Conservation (phyloP, 148 eudicot species). For the Camellia japonica region DNA sequence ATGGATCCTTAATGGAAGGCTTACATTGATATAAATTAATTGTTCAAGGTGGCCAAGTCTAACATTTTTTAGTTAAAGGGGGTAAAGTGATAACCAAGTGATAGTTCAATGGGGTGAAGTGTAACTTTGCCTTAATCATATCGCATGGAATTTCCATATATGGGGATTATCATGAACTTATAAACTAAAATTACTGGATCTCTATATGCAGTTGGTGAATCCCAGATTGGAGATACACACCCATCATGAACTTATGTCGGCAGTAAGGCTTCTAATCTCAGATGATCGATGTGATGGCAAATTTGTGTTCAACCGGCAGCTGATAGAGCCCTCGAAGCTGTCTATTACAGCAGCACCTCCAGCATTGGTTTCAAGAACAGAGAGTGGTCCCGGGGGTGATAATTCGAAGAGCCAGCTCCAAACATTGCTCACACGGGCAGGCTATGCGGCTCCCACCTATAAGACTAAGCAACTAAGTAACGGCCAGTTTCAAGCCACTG, state of each 20-base stretch:
- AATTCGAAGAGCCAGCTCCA: slow-evolving; percentile 91
- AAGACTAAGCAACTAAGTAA: slow-evolving; percentile 58
- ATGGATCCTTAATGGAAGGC: too few species aligned
- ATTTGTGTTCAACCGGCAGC: slow-evolving; percentile 68
- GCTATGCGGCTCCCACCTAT: slow-evolving; percentile 62
- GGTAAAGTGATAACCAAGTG: too few species aligned
- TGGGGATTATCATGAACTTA: background rate
- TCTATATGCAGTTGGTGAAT: slow-evolving; percentile 63
- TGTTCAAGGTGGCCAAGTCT: too few species aligned
- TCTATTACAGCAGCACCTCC: slow-evolving; percentile 33
- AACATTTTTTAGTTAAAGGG: too few species aligned
- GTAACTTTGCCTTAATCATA: too few species aligned
- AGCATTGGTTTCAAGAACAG: slow-evolving; percentile 42
- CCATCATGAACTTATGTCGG: slow-evolving; percentile 65
- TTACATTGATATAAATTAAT: too few species aligned
- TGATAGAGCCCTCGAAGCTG: slow-evolving; percentile 37
- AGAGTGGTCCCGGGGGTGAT: slow-evolving; percentile 94
- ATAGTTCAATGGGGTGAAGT: too few species aligned
- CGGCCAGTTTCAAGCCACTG: slow-evolving; percentile 68
- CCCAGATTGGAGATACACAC: slow-evolving; percentile 53
- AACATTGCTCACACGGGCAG: slow-evolving; percentile 81
- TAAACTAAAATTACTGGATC: background rate
- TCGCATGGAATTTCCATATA: too few species aligned
- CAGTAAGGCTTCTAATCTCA: slow-evolving; percentile 62
- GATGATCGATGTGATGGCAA: slow-evolving; percentile 71